Conservation (phyloP, 2,329 filamentous ascomycete species). For the Cadophora malorum region DNA sequence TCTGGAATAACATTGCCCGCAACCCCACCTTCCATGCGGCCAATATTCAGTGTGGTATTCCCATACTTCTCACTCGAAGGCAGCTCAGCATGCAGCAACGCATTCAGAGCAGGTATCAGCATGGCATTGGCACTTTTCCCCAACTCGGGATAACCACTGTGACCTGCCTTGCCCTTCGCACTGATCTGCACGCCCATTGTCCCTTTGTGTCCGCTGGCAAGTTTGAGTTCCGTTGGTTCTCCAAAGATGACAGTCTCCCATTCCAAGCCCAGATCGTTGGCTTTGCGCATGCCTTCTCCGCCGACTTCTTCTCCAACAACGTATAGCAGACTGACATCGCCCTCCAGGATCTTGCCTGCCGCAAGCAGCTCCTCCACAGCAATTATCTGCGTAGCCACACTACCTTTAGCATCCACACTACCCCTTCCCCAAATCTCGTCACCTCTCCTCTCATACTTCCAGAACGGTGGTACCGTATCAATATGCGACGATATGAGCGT, state of each 20-base stretch:
- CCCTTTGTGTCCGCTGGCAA: conserved; percentile 93
- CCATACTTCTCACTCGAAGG: conserved; percentile 81
- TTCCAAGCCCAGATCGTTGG: conserved; percentile 55
- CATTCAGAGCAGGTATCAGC: conserved; percentile 74
- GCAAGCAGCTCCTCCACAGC: conserved; percentile 65
- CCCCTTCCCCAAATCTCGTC: conserved; percentile 73
- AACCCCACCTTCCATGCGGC: conserved; percentile 78
- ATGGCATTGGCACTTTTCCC: conserved; percentile 85
- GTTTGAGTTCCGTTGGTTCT: conserved; percentile 87
- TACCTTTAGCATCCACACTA: conserved; percentile 73
- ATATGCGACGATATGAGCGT: conserved; percentile 68
- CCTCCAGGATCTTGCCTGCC: conserved; percentile 48
- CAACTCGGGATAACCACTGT: conserved; percentile 92
- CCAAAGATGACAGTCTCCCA: conserved; percentile 85
- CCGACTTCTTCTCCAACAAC: conserved; percentile 84
- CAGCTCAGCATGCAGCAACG: conserved; percentile 71
- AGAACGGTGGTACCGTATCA: conserved; percentile 64
- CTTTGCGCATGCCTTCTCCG: conserved; percentile 79
- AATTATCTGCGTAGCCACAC: conserved; percentile 75
- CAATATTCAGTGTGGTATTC: conserved; percentile 89
- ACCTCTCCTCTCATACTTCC: conserved; percentile 47
- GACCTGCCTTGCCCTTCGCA: conserved; percentile 78
- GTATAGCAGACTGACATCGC: conserved; percentile 66
- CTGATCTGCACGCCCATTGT: conserved; percentile 70
- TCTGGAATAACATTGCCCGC: conserved; percentile 89